Evolutionary conservation across 306 rosid species (phyloP), one percentile per base, ranked within the genome.

Genomic region (Mimosa bimucronata): DNA sequence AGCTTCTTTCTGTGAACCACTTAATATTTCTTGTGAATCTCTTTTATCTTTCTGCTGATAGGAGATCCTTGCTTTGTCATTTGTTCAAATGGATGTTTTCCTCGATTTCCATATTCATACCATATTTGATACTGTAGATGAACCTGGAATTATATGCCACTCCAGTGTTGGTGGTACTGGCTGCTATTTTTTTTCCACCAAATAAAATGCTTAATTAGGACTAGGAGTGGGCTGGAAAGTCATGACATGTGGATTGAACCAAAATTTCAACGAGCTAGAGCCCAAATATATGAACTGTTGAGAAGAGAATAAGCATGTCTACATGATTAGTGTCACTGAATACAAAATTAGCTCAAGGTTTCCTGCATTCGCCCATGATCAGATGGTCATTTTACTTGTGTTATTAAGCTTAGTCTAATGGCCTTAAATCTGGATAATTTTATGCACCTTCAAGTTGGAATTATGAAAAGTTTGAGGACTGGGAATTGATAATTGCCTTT

Each of bases 371-470:
- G 2, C 7, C 61, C 46, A 26, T 80, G 67, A 48, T 50, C 58
- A 40, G 37, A 37, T 37, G 19, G 41, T 10, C 42, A 21, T 28
- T 71, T 71, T 11, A 44, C 14, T 71, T 40, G 34, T 46, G 74
- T 62, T 79, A 58, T 23, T 58, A n/a, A 29, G 55, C 61, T n/a
- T n/a, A 52, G 55, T 34, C 16, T 19, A 38, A 2, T 80, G 48
- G 23, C 21, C 4, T 66, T 31, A 53, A 53, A 53, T 53, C 61
- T 53, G 12, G 23, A 55, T 79, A 37, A 52, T 2, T 74, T 38
- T 2, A 23, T 46, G 74, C 42, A 34, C 19, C 50, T 80, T 80
- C 70, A 75, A 15, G 19, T 14, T 81, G 71, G 31, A 75, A 37
- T 9, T 44, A 46, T 50, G 45, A n/a, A 48, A 73, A 15, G 40